These are phyloP conservation scores for Lasiosphaeria miniovina DNA, from an alignment of 495 filamentous ascomycete species.

Conservation along the genomic window DNA sequence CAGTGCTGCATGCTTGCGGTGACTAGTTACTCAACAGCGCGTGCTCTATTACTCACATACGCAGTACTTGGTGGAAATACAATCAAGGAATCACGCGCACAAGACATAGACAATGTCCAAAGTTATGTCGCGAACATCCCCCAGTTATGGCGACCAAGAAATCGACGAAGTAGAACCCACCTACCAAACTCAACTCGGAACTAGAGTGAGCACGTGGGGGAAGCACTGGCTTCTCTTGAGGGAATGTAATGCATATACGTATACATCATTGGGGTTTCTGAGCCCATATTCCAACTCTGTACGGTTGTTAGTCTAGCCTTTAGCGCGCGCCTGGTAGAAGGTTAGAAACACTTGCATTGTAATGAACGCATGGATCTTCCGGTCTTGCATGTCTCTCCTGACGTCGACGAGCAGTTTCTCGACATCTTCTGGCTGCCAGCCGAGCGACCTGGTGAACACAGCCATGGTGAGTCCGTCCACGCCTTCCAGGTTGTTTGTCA, in stretches of 20 bases:
- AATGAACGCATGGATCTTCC: constrained; percentile 46
- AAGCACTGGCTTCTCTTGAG: background rate
- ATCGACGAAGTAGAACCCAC: too few relatives aligned
- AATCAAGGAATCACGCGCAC: too few relatives aligned
- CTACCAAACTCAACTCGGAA: too few relatives aligned
- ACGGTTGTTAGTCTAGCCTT: background rate
- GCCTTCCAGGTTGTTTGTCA: constrained; percentile 38
- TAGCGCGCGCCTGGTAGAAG: background rate
- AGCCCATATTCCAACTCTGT: constrained; percentile 5
- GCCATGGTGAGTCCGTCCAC: constrained; percentile 49
- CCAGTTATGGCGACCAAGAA: too few relatives aligned
- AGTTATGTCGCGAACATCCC: too few relatives aligned
- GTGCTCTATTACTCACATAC: too few relatives aligned
- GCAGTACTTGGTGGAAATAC: too few relatives aligned
- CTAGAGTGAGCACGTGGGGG: background rate
- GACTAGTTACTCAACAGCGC: too few relatives aligned
- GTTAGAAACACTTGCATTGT: constrained; percentile 35
- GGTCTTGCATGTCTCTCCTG: constrained; percentile 45
- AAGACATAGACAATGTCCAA: too few relatives aligned
- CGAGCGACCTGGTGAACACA: constrained; percentile 50
- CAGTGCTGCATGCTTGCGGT: too few relatives aligned
- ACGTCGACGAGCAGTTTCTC: constrained; percentile 53
- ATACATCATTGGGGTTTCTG: constrained; percentile 5
- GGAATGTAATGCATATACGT: background rate
- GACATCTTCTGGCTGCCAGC: constrained; percentile 49